These are phyloP conservation scores for Vigna angularis DNA, from an alignment of 306 rosid species.

Conservation along the genomic window DNA sequence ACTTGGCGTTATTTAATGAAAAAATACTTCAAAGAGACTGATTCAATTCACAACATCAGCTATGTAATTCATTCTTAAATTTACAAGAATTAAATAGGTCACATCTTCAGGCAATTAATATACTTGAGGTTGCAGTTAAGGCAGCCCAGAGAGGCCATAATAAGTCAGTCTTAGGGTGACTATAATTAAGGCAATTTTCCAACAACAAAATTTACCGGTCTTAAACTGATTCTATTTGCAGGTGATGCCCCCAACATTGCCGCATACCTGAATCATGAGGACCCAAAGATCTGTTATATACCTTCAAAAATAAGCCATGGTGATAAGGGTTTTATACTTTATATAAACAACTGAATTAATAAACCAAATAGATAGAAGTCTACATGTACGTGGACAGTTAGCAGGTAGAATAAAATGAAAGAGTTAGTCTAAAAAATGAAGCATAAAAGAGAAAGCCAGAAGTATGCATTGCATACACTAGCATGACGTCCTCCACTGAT, in stretches of 20 bases:
- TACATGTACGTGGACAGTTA: constrained; percentile 15
- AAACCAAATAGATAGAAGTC: constrained; percentile 36
- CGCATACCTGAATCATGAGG: constrained; percentile 73
- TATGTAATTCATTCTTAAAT: not conserved
- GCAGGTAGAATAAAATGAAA: constrained; percentile 36
- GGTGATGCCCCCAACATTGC: constrained; percentile 92
- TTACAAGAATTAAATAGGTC: not conserved
- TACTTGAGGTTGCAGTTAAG: not conserved
- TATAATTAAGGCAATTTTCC: too few relatives aligned
- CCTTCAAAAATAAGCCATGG: constrained; percentile 34
- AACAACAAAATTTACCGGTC: constrained; percentile 56
- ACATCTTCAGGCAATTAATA: not conserved
- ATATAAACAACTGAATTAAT: constrained; percentile 39
- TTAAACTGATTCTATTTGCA: constrained; percentile 67
- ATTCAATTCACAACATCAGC: not conserved
- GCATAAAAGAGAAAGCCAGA: constrained; percentile 1
- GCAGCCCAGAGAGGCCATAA: not conserved
- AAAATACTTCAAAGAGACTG: not conserved
- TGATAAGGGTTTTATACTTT: constrained; percentile 24
- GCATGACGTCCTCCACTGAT: constrained; percentile 86
- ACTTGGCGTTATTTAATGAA: not conserved
- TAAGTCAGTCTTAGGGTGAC: not conserved
- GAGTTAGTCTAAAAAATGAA: constrained; percentile 19
- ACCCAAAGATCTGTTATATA: constrained; percentile 36
- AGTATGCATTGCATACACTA: constrained; percentile 71